Evolutionary conservation across 768 basidiomycete species (phyloP), one percentile per base, ranked within the genome.

Genomic region (Rhizopogon salebrosus): DNA sequence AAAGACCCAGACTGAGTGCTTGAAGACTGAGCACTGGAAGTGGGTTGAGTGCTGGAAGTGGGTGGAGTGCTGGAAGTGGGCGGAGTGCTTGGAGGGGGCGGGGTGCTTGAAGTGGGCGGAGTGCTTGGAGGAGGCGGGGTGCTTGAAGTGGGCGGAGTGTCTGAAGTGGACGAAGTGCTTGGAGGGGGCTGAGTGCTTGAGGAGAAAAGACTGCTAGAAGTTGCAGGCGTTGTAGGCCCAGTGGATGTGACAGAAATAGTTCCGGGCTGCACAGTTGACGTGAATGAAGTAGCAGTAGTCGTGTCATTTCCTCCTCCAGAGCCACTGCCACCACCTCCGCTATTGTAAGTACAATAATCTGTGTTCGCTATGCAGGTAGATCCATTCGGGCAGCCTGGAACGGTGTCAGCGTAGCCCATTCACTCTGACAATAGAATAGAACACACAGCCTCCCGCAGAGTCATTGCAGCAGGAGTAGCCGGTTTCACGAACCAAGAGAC

Each of bases 321-420:
- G 6, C 38, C 18, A 3, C 49, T 13, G 5, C 57, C 42, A 1
- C 59, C 41, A 3, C 61, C 38, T 1, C 27, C 22, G n/a, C n/a
- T n/a, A 9, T 54, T 42, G n/a, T 31, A 37, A 20, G 5, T 1
- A 1, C 31, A 20, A 42, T 62, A 65, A 8, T 54, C 3, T 0
- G 22, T 37, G 37, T 36, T 49, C 22, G 36, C 2, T 14, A 26
- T 46, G 43, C 64, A 65, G 1, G 22, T 31, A 8, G 29, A 20
- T 13, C 60, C 62, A 7, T 6, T n/a, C 10, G 58, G 41, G 38
- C 64, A 65, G 41, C 64, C 63, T 64, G 38, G 1, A 23, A 23
- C 8, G 34, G 35, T 10, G n/a, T 13, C 46, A 41, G 23, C 26
- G 13, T 14, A 4, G 10, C 2, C 11, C 10, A 24, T n/a, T 8